Percentiles rank a stretch among this genome's conserved stretches.
These are phyloP conservation scores for Hypericum perforatum DNA, from an alignment of 345 rosid genomes.

Conservation along the genomic window DNA sequence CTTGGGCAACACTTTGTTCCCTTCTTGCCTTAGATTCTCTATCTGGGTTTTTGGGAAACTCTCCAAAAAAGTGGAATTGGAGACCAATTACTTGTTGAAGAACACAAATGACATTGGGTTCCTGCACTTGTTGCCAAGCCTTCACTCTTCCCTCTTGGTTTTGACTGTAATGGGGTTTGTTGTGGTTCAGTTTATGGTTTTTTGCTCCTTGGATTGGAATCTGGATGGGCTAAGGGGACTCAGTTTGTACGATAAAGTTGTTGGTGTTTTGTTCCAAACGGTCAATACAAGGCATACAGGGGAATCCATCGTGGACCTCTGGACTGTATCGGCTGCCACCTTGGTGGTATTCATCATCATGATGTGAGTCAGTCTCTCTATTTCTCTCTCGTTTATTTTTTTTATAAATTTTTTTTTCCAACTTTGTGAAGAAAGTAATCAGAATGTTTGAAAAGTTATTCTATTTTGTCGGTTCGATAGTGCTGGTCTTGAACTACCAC, in stretches of 20 bases:
- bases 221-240: constrained; percentile 30
- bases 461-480: too few species aligned
- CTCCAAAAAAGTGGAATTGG: constrained; percentile 15
- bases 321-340: constrained; percentile 42
- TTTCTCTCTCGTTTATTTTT: neutral
- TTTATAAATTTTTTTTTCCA: too few species aligned
- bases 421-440: too few species aligned
- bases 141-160: constrained; percentile 19
- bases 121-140: constrained; percentile 29
- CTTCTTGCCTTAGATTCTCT: constrained; percentile 25
- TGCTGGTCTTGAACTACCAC: too few species aligned
- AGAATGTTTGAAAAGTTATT: too few species aligned
- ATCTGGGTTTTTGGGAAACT: constrained; percentile 34
- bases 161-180: constrained; percentile 38
- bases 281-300: constrained; percentile 50
- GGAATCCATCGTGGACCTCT: constrained; percentile 46
- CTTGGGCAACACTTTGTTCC: constrained; percentile 51
- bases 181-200: constrained; percentile 23
- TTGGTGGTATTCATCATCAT: constrained; percentile 46
- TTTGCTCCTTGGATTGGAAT: constrained; percentile 45
- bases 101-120: constrained; percentile 31
- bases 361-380: constrained; percentile 45
- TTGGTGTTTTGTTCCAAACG: constrained; percentile 35
- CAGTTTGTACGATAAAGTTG: constrained; percentile 28
- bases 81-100: constrained; percentile 29